phyloP scores from a whole-genome alignment of 1,284 basidiomycete species.

The Ustilago xerochloae region DNA sequence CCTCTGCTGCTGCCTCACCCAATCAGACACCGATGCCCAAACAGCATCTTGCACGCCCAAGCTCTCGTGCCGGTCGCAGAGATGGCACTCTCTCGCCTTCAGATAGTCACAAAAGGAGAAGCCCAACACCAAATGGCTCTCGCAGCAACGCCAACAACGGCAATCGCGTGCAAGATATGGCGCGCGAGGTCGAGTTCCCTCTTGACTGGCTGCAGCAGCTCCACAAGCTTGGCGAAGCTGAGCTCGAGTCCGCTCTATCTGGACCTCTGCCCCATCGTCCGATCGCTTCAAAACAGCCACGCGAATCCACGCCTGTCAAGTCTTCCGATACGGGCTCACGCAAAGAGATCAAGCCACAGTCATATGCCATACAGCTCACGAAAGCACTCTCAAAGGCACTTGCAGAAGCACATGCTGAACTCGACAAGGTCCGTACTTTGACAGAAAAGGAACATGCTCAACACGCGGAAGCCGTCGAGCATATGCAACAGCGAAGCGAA shows the following conservation, averaged over 20 bases:
- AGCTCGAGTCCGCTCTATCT: constrained; percentile 32
- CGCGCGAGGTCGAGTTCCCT: constrained; percentile 34
- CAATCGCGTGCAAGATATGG: constrained; percentile 23
- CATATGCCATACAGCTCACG: constrained; percentile 32
- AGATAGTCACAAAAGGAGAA: constrained; percentile 14
- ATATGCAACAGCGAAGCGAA: constrained; percentile 38
- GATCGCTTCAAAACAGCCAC: constrained; percentile 12
- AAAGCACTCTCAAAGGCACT: constrained; percentile 38
- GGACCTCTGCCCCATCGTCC: constrained; percentile 42
- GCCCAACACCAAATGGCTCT: constrained; percentile 18
- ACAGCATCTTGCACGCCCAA: constrained; percentile 15
- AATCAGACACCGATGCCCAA: constrained; percentile 50
- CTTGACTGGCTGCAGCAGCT: constrained; percentile 42
- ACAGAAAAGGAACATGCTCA: constrained; percentile 16
- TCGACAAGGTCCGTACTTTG: constrained; percentile 15
- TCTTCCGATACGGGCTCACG: constrained; percentile 5
- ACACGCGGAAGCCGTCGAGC: constrained; percentile 32
- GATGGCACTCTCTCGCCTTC: constrained; percentile 30
- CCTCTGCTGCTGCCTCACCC: constrained; percentile 17
- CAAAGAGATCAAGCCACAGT: constrained; percentile 5
- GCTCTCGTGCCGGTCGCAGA: constrained; percentile 25
- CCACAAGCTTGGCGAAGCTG: constrained; percentile 22
- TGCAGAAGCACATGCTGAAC: constrained; percentile 25
- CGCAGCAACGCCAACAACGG: constrained; percentile 1
- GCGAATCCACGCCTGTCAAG: constrained; percentile 43